Percentiles rank a stretch among this genome's conserved stretches.
Conservation (phyloP, 495 filamentous ascomycete species). For the Xanthoparmelia taractica region DNA sequence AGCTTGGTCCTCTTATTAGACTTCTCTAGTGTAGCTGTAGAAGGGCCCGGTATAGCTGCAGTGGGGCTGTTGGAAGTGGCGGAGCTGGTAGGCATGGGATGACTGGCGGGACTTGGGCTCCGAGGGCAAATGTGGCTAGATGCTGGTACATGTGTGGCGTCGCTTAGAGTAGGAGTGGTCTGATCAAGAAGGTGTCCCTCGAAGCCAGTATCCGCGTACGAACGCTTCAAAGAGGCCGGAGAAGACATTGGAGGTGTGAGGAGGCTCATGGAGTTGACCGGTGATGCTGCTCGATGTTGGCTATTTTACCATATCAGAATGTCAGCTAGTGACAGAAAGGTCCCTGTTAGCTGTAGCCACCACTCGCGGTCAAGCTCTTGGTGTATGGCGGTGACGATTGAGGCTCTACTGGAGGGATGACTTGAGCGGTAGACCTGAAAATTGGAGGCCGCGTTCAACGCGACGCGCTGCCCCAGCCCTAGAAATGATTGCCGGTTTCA, state of each 20-base stretch:
- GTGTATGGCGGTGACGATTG: not conserved
- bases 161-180: not conserved
- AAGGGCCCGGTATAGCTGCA: not conserved
- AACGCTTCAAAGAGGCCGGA: conserved; percentile 22
- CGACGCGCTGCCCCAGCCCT: not conserved
- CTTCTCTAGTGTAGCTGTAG: conserved; percentile 14
- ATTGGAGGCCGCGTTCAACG: not conserved
- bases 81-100: not conserved
- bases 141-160: not conserved
- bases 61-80: not conserved
- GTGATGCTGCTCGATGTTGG: not conserved
- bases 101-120: not conserved
- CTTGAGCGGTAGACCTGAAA: not conserved
- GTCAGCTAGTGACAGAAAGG: no score
- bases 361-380: not conserved
- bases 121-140: not conserved
- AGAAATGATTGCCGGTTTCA: not conserved
- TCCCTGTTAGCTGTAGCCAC: not conserved
- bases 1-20: conserved; percentile 47
- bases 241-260: conserved; percentile 22
- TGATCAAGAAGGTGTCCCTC: conserved; percentile 16
- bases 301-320: not conserved
- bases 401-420: conserved; percentile 1
- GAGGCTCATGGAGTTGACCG: conserved; percentile 13
- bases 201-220: conserved; percentile 23